phyloP scores from a whole-genome alignment of 2,329 filamentous ascomycete species.

The Biscogniauxia mediterranea region DNA sequence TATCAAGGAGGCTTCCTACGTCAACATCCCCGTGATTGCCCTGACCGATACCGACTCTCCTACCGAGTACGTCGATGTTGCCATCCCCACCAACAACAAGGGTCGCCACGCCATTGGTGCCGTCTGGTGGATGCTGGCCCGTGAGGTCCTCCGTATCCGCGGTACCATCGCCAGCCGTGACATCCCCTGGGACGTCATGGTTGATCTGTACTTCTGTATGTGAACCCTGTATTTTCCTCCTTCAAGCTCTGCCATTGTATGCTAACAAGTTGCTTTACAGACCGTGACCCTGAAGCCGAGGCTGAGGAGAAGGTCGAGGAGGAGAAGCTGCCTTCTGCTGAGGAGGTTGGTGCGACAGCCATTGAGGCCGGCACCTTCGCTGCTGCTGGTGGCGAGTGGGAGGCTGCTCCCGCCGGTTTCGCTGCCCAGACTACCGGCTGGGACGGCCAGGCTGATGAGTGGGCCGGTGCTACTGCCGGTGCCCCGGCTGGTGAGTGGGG shows the following conservation, averaged over 20 bases:
- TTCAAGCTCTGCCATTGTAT: not conserved
- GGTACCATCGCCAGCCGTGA: conserved; percentile 96
- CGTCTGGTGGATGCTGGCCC: conserved; percentile 99
- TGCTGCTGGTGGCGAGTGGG: conserved; percentile 72
- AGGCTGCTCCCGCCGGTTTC: conserved; percentile 72
- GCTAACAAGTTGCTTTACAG: conserved; percentile 35
- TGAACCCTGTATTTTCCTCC: conserved; percentile 21
- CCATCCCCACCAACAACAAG: conserved; percentile 99
- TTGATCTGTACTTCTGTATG: conserved; percentile 98
- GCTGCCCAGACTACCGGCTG: conserved; percentile 57
- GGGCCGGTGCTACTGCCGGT: conserved; percentile 56
- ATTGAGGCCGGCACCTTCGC: conserved; percentile 72
- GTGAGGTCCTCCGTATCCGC: conserved; percentile 98
- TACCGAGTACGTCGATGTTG: conserved; percentile 99
- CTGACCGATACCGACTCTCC: conserved; percentile 99
- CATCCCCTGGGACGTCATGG: conserved; percentile 98
- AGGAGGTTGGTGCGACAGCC: conserved; percentile 77
- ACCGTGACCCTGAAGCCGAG: conserved; percentile 99
- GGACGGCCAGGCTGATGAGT: conserved; percentile 59
- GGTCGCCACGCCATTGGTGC: conserved; percentile 98
- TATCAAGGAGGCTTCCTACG: conserved; percentile 99
- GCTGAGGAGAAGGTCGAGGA: conserved; percentile 96
- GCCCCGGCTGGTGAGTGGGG: conserved; percentile 71
- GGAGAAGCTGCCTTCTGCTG: conserved; percentile 84
- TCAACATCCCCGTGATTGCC: conserved; percentile 99